Conservation (phyloP, 2,329 filamentous ascomycete genomes). For the Nemania abortiva region DNA sequence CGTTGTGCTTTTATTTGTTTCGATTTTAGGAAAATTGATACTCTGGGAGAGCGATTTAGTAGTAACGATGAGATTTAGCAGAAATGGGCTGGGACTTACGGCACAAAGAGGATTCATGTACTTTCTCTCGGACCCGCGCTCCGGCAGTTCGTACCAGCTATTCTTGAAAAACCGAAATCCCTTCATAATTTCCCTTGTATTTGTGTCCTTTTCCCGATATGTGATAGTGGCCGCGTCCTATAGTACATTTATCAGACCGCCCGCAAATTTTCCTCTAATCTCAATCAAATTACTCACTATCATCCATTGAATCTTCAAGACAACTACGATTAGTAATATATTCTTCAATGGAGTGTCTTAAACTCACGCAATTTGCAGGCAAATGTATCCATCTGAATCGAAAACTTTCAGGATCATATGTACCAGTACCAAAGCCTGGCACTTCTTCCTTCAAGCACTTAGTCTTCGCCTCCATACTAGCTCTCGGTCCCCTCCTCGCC, state of each 20-base stretch:
- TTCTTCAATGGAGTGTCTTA: too few relatives aligned
- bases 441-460: neutral
- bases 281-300: neutral
- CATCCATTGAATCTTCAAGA: neutral
- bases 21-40: neutral
- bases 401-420: neutral
- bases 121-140: neutral
- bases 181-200: neutral
- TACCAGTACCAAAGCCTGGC: neutral
- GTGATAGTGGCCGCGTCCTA: neutral
- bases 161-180: neutral
- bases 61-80: neutral
- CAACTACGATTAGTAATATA: too few relatives aligned
- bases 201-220: neutral
- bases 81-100: neutral
- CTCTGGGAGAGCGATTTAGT: neutral
- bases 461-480: neutral
- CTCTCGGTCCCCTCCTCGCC: neutral
- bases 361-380: neutral
- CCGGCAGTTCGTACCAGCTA: constrained; percentile 5
- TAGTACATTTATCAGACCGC: neutral
- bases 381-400: constrained; percentile 7
- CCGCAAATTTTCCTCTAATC: neutral
- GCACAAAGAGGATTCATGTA: neutral
- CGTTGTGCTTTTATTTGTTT: neutral